Percentiles rank a stretch among this genome's conserved stretches.
Evolutionary conservation across 192 early-diverging fungal species (phyloP).

Genomic region (Podila minutissima): DNA sequence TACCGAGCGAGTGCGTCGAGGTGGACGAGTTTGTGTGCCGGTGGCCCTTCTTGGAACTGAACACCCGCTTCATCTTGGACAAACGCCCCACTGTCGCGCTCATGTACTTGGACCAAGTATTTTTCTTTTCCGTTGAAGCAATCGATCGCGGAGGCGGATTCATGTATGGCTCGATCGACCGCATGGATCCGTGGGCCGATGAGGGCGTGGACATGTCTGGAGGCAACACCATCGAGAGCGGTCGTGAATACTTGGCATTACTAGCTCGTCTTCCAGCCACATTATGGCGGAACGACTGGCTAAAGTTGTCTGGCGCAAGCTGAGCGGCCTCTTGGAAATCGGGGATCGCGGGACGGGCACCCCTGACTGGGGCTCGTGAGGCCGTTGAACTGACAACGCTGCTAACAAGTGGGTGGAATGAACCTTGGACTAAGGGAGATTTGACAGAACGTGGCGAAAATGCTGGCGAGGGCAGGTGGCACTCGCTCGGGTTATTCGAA

Average conservation of each 20-base stretch:
- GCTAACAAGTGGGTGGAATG: background rate
- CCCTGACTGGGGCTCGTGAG: background rate
- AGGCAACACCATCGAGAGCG: background rate
- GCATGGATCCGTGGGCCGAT: slow-evolving; percentile 24
- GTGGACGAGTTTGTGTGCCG: slow-evolving; percentile 2
- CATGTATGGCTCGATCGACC: slow-evolving; percentile 26
- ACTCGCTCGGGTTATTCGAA: slow-evolving; percentile 2
- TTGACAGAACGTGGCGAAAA: slow-evolving; percentile 14
- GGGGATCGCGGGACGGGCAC: background rate
- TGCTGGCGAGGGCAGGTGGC: slow-evolving; percentile 32
- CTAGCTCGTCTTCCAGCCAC: background rate
- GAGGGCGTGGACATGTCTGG: background rate
- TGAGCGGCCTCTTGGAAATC: background rate
- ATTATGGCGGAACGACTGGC: background rate
- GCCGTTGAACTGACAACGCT: background rate
- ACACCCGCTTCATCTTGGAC: slow-evolving; percentile 34
- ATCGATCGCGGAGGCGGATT: slow-evolving; percentile 9
- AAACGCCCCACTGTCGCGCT: slow-evolving; percentile 30
- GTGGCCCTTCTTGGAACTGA: slow-evolving; percentile 18
- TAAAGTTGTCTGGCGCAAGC: background rate
- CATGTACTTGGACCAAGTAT: slow-evolving; percentile 46
- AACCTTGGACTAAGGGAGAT: background rate
- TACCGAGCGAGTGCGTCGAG: background rate
- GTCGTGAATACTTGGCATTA: background rate
- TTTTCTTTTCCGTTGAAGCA: slow-evolving; percentile 24